phyloP scores from a whole-genome alignment of 306 rosid genomes.

The Trifolium dubium region DNA sequence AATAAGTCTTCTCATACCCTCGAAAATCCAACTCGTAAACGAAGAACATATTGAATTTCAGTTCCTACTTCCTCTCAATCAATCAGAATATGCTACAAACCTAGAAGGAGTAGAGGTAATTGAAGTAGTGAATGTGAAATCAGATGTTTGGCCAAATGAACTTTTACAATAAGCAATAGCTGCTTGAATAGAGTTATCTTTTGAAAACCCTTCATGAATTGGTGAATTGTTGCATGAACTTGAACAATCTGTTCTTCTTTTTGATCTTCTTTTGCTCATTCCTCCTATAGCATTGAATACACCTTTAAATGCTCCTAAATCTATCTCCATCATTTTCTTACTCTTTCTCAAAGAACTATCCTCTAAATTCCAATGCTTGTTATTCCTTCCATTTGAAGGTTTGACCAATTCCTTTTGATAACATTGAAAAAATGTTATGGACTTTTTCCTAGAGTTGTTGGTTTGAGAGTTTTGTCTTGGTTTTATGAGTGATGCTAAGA shows the following conservation, averaged over 20 bases:
- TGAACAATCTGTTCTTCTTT: slow-evolving; percentile 38
- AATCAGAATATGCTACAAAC: slow-evolving; percentile 14
- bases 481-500: slow-evolving; percentile 49
- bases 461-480: slow-evolving; percentile 30
- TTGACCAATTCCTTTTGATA: slow-evolving; percentile 33
- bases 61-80: neutral
- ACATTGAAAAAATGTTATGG: slow-evolving; percentile 36
- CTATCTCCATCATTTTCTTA: slow-evolving; percentile 49
- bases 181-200: slow-evolving; percentile 57
- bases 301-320: slow-evolving; percentile 54
- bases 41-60: neutral
- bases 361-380: slow-evolving; percentile 28
- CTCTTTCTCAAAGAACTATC: slow-evolving; percentile 19
- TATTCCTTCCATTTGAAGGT: slow-evolving; percentile 35
- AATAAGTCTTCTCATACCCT: too few species aligned
- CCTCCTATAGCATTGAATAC: slow-evolving; percentile 44
- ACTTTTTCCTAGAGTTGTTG: slow-evolving; percentile 28
- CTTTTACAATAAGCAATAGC: slow-evolving; percentile 69
- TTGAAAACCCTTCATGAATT: slow-evolving; percentile 44
- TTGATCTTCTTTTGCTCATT: slow-evolving; percentile 42
- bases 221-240: slow-evolving; percentile 58
- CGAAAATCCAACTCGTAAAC: too few species aligned
- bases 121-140: slow-evolving; percentile 38
- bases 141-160: slow-evolving; percentile 49
- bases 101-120: slow-evolving; percentile 7